Conservation (phyloP, 2,329 filamentous ascomycete species). For the Ophiocordyceps camponoti-floridani region DNA sequence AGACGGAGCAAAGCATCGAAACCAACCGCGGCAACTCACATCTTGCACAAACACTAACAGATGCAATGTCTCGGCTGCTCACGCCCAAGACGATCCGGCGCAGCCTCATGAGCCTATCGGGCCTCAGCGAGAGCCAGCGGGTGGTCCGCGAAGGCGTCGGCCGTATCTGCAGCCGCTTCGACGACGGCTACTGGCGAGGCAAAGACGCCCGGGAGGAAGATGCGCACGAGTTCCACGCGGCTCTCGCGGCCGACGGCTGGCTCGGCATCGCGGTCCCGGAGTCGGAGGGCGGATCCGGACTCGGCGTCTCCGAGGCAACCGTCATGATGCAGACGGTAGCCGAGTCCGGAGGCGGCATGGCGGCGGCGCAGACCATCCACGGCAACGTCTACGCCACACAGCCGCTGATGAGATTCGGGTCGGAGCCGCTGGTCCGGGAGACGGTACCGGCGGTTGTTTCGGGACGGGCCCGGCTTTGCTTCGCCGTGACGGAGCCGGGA, state of each 20-base stretch:
- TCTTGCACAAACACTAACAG: too few species aligned
- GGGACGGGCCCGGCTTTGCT: constrained; percentile 56
- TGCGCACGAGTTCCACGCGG: constrained; percentile 58
- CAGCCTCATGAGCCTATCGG: background rate
- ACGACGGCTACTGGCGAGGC: constrained; percentile 61
- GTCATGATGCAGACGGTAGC: constrained; percentile 78
- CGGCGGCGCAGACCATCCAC: constrained; percentile 44
- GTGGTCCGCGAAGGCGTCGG: constrained; percentile 52
- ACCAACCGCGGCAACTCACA: too few species aligned
- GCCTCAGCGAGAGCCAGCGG: constrained; percentile 26
- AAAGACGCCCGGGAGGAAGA: constrained; percentile 52
- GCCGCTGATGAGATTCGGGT: constrained; percentile 55
- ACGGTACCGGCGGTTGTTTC: constrained; percentile 55
- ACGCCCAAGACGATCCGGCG: background rate
- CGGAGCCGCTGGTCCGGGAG: constrained; percentile 38
- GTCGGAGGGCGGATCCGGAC: constrained; percentile 51
- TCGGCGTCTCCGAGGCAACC: constrained; percentile 66
- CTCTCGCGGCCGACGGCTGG: constrained; percentile 60
- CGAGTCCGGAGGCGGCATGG: constrained; percentile 65
- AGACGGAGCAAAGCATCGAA: too few species aligned
- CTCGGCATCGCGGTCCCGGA: constrained; percentile 67
- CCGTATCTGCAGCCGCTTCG: constrained; percentile 51
- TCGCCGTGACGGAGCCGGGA: constrained; percentile 73
- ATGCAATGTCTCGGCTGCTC: background rate
- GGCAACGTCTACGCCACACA: constrained; percentile 61